phyloP scores from a whole-genome alignment of 352 stramenopile genomes.

The Phytophthora podocarpi region DNA sequence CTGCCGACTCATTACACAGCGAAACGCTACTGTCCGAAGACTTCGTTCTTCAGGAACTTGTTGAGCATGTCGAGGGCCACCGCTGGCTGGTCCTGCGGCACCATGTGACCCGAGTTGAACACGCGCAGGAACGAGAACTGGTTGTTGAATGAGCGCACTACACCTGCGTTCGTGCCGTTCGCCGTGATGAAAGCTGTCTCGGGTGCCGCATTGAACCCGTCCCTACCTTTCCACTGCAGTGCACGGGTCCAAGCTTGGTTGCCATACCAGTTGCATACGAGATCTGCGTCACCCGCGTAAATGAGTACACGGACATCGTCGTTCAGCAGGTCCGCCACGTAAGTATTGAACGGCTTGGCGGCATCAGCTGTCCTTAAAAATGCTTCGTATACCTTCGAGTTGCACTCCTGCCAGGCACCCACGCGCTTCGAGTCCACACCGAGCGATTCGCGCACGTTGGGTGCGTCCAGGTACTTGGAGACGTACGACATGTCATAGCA shows the following conservation, averaged over 20 bases:
- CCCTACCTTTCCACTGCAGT: constrained; percentile 90
- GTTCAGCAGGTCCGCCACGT: constrained; percentile 87
- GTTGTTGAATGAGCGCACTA: constrained; percentile 38
- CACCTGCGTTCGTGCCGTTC: constrained; percentile 21
- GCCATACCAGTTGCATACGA: constrained; percentile 96
- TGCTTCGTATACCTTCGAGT: constrained; percentile 86
- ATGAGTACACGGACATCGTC: constrained; percentile 85
- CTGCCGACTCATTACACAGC: not conserved
- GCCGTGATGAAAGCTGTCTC: constrained; percentile 33
- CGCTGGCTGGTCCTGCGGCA: constrained; percentile 54
- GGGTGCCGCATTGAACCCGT: constrained; percentile 70
- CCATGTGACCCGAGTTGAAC: constrained; percentile 64
- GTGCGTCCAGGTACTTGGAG: constrained; percentile 74
- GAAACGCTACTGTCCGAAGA: constrained; percentile 8
- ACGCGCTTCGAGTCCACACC: constrained; percentile 41
- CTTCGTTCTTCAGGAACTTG: constrained; percentile 55
- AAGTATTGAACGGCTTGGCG: constrained; percentile 89
- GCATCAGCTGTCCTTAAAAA: constrained; percentile 83
- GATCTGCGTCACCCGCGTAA: constrained; percentile 94
- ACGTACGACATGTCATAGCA: constrained; percentile 60
- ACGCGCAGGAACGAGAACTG: constrained; percentile 59
- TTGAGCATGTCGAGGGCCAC: constrained; percentile 64
- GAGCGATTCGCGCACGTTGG: constrained; percentile 39
- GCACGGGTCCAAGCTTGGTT: constrained; percentile 92
- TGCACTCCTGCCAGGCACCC: constrained; percentile 89